Conservation (phyloP, 2,329 filamentous ascomycete species). For the Aureobasidium namibiae region DNA sequence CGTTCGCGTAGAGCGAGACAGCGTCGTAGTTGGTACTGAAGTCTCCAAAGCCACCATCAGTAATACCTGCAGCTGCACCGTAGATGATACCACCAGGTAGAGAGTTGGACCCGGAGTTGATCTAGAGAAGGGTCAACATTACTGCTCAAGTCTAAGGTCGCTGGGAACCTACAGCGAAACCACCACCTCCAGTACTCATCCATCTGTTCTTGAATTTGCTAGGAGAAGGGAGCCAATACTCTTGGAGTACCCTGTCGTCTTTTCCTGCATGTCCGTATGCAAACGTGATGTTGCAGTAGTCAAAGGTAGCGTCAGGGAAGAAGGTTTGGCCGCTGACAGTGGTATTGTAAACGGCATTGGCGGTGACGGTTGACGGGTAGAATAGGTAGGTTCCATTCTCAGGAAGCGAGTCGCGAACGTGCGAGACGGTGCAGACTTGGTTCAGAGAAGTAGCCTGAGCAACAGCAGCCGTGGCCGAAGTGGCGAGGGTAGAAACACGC, state of each 20-base stretch:
- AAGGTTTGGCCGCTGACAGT: background rate
- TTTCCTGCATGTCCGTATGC: conserved; percentile 36
- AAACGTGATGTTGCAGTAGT: conserved; percentile 15
- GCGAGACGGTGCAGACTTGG: conserved; percentile 16
- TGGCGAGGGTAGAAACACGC: no score
- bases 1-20: conserved; percentile 31
- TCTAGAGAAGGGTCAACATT: background rate
- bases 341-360: conserved; percentile 27
- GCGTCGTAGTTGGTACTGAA: conserved; percentile 35
- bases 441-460: conserved; percentile 11
- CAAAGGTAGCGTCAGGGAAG: conserved; percentile 20
- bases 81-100: conserved; percentile 34
- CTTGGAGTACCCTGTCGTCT: conserved; percentile 27
- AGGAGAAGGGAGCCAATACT: conserved; percentile 36
- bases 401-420: conserved; percentile 14
- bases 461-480: no score
- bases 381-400: conserved; percentile 18
- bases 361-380: conserved; percentile 32
- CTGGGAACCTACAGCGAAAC: no score
- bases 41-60: conserved; percentile 43
- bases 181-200: conserved; percentile 26
- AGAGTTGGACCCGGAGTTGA: conserved; percentile 18
- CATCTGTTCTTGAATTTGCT: conserved; percentile 38
- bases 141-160: no score
- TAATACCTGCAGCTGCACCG: conserved; percentile 40